Conservation (phyloP, 345 rosid species). For the Brassica incana region DNA sequence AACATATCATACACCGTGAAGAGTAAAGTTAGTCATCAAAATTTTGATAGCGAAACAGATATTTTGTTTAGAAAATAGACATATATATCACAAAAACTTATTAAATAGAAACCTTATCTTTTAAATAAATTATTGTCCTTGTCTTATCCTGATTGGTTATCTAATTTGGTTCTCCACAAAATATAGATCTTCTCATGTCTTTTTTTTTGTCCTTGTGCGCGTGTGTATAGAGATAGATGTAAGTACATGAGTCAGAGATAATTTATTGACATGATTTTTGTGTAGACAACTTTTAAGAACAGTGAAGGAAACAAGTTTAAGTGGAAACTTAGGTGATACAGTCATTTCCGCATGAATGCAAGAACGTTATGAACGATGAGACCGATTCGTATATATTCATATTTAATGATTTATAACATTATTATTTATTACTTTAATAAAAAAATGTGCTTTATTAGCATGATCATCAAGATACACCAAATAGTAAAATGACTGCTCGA, state of each 20-base stretch:
- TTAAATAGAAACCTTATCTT: background rate
- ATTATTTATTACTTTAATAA: background rate
- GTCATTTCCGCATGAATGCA: slow-evolving; percentile 19
- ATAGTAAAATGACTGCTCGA: slow-evolving; percentile 14
- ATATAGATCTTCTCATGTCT: slow-evolving; percentile 25
- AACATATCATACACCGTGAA: background rate
- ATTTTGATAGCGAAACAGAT: slow-evolving; percentile 28
- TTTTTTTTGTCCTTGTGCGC: slow-evolving; percentile 19
- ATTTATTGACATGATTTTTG: slow-evolving; percentile 5
- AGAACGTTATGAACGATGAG: slow-evolving; percentile 18
- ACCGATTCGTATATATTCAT: background rate
- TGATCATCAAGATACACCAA: slow-evolving; percentile 25
- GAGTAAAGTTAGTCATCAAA: background rate
- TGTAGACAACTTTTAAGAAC: background rate
- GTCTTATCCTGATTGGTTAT: slow-evolving; percentile 25
- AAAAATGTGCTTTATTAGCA: background rate
- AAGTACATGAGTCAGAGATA: slow-evolving; percentile 17
- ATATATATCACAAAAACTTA: background rate
- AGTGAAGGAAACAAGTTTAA: slow-evolving; percentile 41
- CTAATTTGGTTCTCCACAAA: slow-evolving; percentile 25
- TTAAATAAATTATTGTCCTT: background rate
- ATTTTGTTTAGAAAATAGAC: slow-evolving; percentile 10
- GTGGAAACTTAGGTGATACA: slow-evolving; percentile 44
- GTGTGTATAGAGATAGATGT: slow-evolving; percentile 18
- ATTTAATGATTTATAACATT: background rate